A percentile compares a stretch with the other conserved stretches of the same genome.
phyloP scores from a whole-genome alignment of 352 stramenopile species.

The Phytopythium montanum region DNA sequence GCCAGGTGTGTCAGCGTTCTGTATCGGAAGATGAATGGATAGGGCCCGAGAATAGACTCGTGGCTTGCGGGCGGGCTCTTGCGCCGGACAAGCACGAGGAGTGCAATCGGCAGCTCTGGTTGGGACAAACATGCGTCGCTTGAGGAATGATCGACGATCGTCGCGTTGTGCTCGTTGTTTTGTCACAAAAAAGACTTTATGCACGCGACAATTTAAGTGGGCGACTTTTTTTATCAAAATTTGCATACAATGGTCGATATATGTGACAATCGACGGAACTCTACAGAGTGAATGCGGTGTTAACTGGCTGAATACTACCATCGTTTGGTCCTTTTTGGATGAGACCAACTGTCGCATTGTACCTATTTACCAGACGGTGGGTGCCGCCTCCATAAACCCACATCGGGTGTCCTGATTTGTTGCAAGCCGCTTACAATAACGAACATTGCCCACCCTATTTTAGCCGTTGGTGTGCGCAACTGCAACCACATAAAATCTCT shows the following conservation, averaged over 20 bases:
- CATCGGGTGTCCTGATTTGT: background rate
- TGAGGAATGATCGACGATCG: background rate
- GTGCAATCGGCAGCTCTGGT: background rate
- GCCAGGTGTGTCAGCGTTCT: no score
- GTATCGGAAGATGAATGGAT: background rate
- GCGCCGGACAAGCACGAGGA: background rate
- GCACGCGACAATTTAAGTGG: background rate
- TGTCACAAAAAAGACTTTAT: slow-evolving; percentile 6
- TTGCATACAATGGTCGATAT: background rate
- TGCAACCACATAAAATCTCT: slow-evolving; percentile 1
- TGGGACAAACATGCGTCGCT: slow-evolving; percentile 1
- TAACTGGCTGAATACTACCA: background rate
- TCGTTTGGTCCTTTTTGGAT: background rate
- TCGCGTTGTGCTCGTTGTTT: background rate
- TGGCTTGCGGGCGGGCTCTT: background rate
- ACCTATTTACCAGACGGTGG: background rate
- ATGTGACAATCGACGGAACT: background rate
- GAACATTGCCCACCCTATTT: background rate
- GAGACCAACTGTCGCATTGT: background rate
- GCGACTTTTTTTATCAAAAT: background rate
- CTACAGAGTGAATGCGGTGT: background rate
- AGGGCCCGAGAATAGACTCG: background rate
- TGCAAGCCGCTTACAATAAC: background rate
- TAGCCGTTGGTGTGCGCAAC: background rate
- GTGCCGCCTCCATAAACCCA: background rate